Base-by-base conservation (phyloP, 2,329 filamentous ascomycete genomes). In the Aspergillus sp. region DNA sequence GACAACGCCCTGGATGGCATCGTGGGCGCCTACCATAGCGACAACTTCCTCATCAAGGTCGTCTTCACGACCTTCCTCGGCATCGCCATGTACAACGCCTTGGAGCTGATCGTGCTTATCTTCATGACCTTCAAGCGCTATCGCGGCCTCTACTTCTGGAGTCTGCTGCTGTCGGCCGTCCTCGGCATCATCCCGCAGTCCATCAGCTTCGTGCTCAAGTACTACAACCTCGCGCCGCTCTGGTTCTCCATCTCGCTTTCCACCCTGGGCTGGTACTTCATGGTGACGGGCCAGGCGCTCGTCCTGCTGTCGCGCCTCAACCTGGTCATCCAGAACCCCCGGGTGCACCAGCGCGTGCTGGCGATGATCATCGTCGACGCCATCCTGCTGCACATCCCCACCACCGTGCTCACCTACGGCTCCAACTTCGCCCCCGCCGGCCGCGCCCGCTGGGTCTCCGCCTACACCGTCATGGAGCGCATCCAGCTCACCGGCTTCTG, bases 221-320 rank as follows among this genome's bases (percentile, higher is more conserved):
- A 76, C 57, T 76, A 38, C 14, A 17, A 38, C 14, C n/a, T 38
- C 34, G 34, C 34, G 6, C 34, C 16, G 14, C 14, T 38, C 6
- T 38, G 34, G 14, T 38, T 17, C 16, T 38, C 25, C 25, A 29
- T 29, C 25, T 29, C 25, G 25, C 25, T 29, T 10, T 29, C 25
- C 7, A 29, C 25, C 25, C 25, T 38, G 16, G 34, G 34, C 14
- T 38, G 14, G 16, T 38, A 17, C 14, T 60, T 71, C 2, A 85
- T 86, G 81, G 79, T 87, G 0, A 84, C 82, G 1, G 84, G 84
- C 0, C 82, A 86, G 63, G 79, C 79, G 0, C 60, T 86, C 11
- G 84, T 87, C 1, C 71, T 87, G 1, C 87, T 82, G 71, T 86
- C 83, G 0, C 77, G 84, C 5, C 74, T 87, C 0, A 82, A 86